These are phyloP conservation scores for Beta vulgaris DNA, from an alignment of 148 eudicot genomes.

Conservation along the genomic window DNA sequence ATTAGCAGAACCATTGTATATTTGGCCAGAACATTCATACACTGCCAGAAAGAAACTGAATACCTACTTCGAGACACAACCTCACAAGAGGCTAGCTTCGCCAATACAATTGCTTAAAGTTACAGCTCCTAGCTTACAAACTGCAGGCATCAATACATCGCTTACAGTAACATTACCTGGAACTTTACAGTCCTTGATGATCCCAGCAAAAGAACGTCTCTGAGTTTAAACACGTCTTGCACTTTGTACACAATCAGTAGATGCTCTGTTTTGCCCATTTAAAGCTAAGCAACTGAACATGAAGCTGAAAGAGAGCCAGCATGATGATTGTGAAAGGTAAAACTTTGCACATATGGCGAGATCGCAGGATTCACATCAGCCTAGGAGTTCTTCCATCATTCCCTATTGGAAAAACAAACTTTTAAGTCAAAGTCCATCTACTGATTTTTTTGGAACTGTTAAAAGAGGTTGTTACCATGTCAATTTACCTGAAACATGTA, in stretches of 20 bases:
- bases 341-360: background rate
- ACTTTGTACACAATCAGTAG: background rate
- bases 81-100: background rate
- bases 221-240: background rate
- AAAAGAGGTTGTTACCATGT: background rate
- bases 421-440: background rate
- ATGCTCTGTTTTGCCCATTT: background rate
- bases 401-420: conserved; percentile 44
- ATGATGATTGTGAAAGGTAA: background rate
- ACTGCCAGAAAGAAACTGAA: too few species aligned
- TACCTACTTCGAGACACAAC: too few species aligned
- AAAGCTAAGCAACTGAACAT: background rate
- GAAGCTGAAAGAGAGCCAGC: background rate
- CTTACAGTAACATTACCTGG: too few species aligned
- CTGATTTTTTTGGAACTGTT: background rate
- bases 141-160: too few species aligned
- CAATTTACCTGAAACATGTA: conserved; percentile 70
- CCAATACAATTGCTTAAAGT: background rate
- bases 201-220: background rate
- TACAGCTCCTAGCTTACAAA: too few species aligned
- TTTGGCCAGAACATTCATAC: too few species aligned
- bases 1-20: too few species aligned
- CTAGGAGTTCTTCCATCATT: conserved; percentile 82
- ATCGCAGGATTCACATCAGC: conserved; percentile 32
- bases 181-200: background rate